These are phyloP conservation scores for Candida bentonensis DNA, from an alignment of 805 yeast species.

Conservation along the genomic window DNA sequence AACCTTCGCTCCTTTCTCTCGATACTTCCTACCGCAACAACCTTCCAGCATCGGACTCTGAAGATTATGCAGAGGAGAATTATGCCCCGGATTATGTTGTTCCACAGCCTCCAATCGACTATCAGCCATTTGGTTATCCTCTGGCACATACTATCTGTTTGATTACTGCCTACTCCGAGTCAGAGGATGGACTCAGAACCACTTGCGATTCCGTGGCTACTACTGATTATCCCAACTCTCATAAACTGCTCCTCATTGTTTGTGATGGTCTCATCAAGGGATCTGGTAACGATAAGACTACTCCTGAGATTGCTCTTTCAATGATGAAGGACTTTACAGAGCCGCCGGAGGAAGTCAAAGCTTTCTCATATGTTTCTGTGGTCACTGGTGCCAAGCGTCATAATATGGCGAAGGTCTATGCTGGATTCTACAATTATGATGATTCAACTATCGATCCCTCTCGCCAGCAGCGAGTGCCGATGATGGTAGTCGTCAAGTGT, in stretches of 20 bases:
- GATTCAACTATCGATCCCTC: conserved; percentile 60
- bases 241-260: conserved; percentile 67
- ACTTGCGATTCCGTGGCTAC: conserved; percentile 90
- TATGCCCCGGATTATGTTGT: conserved; percentile 45
- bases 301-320: conserved; percentile 78
- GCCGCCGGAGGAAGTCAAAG: conserved; percentile 60
- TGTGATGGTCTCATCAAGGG: conserved; percentile 96
- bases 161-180: conserved; percentile 94
- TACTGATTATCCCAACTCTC: conserved; percentile 90
- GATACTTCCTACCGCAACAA: conserved; percentile 1
- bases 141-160: conserved; percentile 58
- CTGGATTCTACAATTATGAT: conserved; percentile 85
- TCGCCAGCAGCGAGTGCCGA: conserved; percentile 73
- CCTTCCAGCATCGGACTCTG: conserved; percentile 4
- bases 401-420: conserved; percentile 92
- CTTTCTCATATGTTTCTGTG: conserved; percentile 88
- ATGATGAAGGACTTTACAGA: conserved; percentile 74
- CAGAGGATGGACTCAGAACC: conserved; percentile 68
- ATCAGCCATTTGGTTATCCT: conserved; percentile 77
- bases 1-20: conserved; percentile 7
- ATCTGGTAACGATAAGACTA: conserved; percentile 72
- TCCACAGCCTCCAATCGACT: conserved; percentile 82
- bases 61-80: conserved; percentile 1
- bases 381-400: conserved; percentile 91
- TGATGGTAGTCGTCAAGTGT: conserved; percentile 67